Evolutionary conservation across 176 grass and related monocot genomes (phyloP).

Genomic region (Phyllostachys edulis): DNA sequence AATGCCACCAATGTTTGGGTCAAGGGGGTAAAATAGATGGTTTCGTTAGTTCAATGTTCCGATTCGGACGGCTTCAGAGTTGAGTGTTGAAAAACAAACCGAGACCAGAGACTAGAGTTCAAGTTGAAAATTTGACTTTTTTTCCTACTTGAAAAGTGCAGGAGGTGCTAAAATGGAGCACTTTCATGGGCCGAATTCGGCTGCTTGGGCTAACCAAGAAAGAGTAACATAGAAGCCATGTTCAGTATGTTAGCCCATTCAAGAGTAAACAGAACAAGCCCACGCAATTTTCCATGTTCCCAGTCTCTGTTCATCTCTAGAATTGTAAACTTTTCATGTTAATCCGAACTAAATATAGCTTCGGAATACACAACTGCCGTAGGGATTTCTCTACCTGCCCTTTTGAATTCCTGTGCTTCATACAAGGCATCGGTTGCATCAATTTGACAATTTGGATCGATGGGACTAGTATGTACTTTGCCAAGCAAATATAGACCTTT

Average conservation of each 20-base stretch:
- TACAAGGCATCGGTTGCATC: neutral
- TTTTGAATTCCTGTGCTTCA: neutral
- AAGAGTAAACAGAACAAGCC: neutral
- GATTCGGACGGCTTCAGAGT: too few relatives aligned
- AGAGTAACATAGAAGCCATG: neutral
- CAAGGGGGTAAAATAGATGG: too few relatives aligned
- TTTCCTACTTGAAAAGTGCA: neutral
- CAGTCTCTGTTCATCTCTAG: neutral
- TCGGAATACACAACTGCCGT: neutral
- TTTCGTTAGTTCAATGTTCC: too few relatives aligned
- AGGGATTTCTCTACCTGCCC: neutral
- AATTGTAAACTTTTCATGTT: neutral
- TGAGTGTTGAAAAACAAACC: too few relatives aligned
- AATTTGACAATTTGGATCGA: neutral
- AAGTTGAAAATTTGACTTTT: too few relatives aligned
- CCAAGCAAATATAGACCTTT: too few relatives aligned
- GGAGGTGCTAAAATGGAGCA: neutral
- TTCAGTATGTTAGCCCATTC: neutral
- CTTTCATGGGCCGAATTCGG: neutral
- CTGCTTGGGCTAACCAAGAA: neutral
- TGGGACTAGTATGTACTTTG: too few relatives aligned
- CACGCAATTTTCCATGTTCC: neutral
- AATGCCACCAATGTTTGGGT: too few relatives aligned
- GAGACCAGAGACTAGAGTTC: too few relatives aligned
- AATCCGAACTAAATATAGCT: too few relatives aligned